phyloP scores from a whole-genome alignment of 139 green algal genomes.

The Chlorella sp. region DNA sequence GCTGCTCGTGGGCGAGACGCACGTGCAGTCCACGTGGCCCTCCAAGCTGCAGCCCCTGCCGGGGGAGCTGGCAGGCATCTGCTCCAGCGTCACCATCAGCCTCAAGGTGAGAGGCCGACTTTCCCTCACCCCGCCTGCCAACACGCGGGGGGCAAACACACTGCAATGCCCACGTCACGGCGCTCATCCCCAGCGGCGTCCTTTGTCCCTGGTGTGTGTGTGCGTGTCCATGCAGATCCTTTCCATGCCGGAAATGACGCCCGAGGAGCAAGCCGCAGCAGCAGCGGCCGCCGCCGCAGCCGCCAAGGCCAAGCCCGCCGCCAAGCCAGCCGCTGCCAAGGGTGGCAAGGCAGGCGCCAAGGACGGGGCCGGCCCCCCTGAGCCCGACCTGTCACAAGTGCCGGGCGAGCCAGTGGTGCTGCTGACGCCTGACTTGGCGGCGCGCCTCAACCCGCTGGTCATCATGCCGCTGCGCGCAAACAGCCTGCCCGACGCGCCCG shows the following conservation, averaged over 20 bases:
- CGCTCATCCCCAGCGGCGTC: too few relatives aligned
- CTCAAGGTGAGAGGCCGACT: too few relatives aligned
- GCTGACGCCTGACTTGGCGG: conserved; percentile 24
- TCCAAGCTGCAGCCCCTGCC: conserved; percentile 11
- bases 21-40: background rate
- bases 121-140: too few relatives aligned
- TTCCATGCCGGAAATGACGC: conserved; percentile 6
- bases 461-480: conserved; percentile 20
- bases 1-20: conserved; percentile 25
- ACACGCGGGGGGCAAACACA: too few relatives aligned
- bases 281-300: conserved; percentile 1
- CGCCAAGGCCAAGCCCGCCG: background rate
- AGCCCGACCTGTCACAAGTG: conserved; percentile 7
- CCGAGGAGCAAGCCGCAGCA: conserved; percentile 1
- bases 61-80: background rate
- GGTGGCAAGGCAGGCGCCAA: conserved; percentile 1
- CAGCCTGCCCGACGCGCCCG: conserved; percentile 33
- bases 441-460: conserved; percentile 39
- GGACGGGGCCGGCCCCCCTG: background rate
- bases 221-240: conserved; percentile 21
- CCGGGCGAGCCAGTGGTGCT: conserved; percentile 13
- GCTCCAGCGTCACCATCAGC: too few relatives aligned
- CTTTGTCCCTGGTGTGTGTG: too few relatives aligned
- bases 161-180: too few relatives aligned
- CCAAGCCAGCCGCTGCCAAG: background rate